Percentiles rank a stretch among this genome's conserved stretches.
Evolutionary conservation across 192 early-diverging fungal genomes (phyloP).

Genomic region (Rhizophagus prolifer): DNA sequence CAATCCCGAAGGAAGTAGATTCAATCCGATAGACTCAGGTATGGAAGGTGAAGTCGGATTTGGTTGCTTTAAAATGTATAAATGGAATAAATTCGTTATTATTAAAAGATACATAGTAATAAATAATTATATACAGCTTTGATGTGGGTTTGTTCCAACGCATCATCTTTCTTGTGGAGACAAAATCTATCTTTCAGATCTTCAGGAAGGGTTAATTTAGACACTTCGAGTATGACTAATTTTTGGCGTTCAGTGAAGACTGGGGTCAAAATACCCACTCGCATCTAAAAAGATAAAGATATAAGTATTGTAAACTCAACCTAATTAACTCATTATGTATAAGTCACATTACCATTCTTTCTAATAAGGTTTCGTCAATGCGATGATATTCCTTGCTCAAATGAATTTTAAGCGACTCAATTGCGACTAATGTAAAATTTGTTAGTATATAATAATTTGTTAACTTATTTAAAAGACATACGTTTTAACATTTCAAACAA

Average conservation of each 20-base stretch:
- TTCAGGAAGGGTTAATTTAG: slow-evolving; percentile 36
- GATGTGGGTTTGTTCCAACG: not conserved
- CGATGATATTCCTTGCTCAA: slow-evolving; percentile 56
- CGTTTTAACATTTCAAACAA: slow-evolving; percentile 68
- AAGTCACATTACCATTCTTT: slow-evolving; percentile 57
- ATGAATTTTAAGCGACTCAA: slow-evolving; percentile 63
- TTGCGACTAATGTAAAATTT: slow-evolving; percentile 43
- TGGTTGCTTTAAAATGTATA: not conserved
- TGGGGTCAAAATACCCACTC: slow-evolving; percentile 65
- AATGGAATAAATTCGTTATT: not conserved
- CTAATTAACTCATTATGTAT: slow-evolving; percentile 37
- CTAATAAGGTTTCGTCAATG: slow-evolving; percentile 56
- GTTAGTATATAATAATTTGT: not conserved
- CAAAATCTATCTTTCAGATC: slow-evolving; percentile 38
- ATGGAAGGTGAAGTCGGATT: not conserved
- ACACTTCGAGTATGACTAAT: slow-evolving; percentile 51
- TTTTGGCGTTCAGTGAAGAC: slow-evolving; percentile 79
- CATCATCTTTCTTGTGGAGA: slow-evolving; percentile 28
- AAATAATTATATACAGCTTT: not conserved
- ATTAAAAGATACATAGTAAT: not conserved
- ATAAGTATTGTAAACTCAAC: slow-evolving; percentile 49
- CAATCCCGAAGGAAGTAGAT: slow-evolving; percentile 2
- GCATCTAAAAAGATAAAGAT: slow-evolving; percentile 56
- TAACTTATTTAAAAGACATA: not conserved
- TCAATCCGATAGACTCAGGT: no score